Conservation (phyloP, 2,329 filamentous ascomycete genomes). For the Coniochaeta ligniaria region DNA sequence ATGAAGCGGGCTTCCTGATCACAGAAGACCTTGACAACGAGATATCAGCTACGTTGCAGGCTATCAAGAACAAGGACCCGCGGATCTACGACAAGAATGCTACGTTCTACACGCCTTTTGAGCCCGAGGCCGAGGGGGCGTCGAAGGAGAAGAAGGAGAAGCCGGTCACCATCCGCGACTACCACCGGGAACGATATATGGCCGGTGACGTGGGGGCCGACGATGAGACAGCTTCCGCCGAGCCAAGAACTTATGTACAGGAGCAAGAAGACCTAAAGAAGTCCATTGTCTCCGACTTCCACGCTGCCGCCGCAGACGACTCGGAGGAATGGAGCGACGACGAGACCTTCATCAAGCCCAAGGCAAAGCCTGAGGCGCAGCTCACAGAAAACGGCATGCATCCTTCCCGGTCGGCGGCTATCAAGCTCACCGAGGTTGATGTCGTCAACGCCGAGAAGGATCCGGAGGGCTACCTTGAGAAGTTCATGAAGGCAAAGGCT, state of each 20-base stretch:
- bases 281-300: slow-evolving; percentile 72
- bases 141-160: slow-evolving; percentile 62
- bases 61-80: slow-evolving; percentile 86
- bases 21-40: slow-evolving; percentile 81
- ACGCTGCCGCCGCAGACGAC: slow-evolving; percentile 42
- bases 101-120: slow-evolving; percentile 68
- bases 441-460: slow-evolving; percentile 76
- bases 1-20: slow-evolving; percentile 81
- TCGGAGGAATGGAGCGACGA: slow-evolving; percentile 47
- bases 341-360: slow-evolving; percentile 70
- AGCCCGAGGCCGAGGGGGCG: slow-evolving; percentile 34
- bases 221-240: slow-evolving; percentile 28
- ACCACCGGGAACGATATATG: slow-evolving; percentile 85
- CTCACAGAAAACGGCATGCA: slow-evolving; percentile 41
- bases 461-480: slow-evolving; percentile 83
- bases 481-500: slow-evolving; percentile 86
- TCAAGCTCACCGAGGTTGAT: slow-evolving; percentile 51
- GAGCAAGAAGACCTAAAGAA: slow-evolving; percentile 81
- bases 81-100: slow-evolving; percentile 75
- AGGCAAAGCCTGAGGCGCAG: slow-evolving; percentile 54
- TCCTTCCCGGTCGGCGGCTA: slow-evolving; percentile 41
- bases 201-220: slow-evolving; percentile 57
- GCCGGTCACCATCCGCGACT: slow-evolving; percentile 79
- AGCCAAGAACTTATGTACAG: slow-evolving; percentile 69
- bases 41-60: slow-evolving; percentile 78